Evolutionary conservation across 306 rosid species (phyloP).

Genomic region (Trifolium dubium): DNA sequence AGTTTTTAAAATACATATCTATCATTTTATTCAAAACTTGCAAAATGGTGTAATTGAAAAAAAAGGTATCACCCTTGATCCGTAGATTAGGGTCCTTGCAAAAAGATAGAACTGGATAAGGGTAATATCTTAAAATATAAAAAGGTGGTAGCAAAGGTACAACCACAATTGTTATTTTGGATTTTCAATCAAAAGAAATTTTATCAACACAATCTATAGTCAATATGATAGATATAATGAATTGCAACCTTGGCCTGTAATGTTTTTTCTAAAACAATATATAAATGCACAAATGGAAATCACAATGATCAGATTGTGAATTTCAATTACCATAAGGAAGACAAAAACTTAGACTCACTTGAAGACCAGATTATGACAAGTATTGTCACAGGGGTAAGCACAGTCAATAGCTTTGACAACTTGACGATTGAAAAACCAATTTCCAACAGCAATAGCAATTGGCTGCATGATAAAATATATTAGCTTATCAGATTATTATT

Average conservation of each 20-base stretch:
- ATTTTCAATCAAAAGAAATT: slow-evolving; percentile 35
- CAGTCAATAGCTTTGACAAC: slow-evolving; percentile 77
- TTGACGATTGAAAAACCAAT: slow-evolving; percentile 79
- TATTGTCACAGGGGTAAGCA: slow-evolving; percentile 86
- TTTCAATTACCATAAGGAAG: slow-evolving; percentile 24
- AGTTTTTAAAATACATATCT: too few relatives aligned
- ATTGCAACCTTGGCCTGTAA: slow-evolving; percentile 30
- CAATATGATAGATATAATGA: slow-evolving; percentile 28
- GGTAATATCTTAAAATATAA: slow-evolving; percentile 16
- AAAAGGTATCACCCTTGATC: background rate
- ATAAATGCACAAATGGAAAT: slow-evolving; percentile 40
- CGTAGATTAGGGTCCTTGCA: slow-evolving; percentile 8
- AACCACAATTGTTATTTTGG: slow-evolving; percentile 17
- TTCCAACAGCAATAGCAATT: slow-evolving; percentile 80
- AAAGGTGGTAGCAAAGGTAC: slow-evolving; percentile 26
- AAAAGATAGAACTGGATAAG: background rate
- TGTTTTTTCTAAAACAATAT: slow-evolving; percentile 26
- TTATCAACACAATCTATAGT: slow-evolving; percentile 3
- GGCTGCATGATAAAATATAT: slow-evolving; percentile 56
- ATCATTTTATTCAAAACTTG: background rate
- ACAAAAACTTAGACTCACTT: slow-evolving; percentile 63
- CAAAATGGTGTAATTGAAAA: background rate
- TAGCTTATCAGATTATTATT: background rate
- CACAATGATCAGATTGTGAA: slow-evolving; percentile 19
- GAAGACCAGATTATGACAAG: slow-evolving; percentile 80